Evolutionary conservation across 805 yeast genomes (phyloP).

Genomic region (Saturnispora serradocipensis): DNA sequence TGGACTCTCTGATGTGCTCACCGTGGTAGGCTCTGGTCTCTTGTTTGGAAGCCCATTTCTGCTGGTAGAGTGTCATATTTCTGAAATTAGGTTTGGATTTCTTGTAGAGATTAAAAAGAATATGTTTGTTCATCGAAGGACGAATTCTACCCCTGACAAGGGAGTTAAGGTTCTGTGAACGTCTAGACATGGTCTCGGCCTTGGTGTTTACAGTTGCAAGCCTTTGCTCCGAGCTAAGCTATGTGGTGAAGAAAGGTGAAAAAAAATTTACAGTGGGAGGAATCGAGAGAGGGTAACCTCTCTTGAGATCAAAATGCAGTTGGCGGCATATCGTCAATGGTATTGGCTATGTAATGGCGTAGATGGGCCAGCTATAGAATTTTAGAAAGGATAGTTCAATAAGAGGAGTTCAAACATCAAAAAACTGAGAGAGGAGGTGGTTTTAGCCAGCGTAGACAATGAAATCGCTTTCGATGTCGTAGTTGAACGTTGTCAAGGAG

Average conservation of each 20-base stretch:
- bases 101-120: slow-evolving; percentile 80
- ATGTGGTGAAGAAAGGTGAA: background rate
- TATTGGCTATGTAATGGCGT: background rate
- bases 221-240: background rate
- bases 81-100: slow-evolving; percentile 45
- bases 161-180: slow-evolving; percentile 23
- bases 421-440: too few species aligned
- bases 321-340: background rate
- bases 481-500: background rate
- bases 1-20: slow-evolving; percentile 77
- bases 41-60: slow-evolving; percentile 84
- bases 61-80: slow-evolving; percentile 72
- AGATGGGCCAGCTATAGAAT: too few species aligned
- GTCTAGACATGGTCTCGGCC: slow-evolving; percentile 22
- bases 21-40: slow-evolving; percentile 96
- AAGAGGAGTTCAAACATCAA: background rate
- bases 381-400: too few species aligned
- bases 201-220: background rate
- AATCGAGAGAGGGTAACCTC: background rate
- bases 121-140: slow-evolving; percentile 85
- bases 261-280: background rate
- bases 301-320: too few species aligned
- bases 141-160: slow-evolving; percentile 46
- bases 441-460: background rate
- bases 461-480: background rate